phyloP scores from a whole-genome alignment of 371 early-diverging fungal species.

The Phascolomyces articulosus region DNA sequence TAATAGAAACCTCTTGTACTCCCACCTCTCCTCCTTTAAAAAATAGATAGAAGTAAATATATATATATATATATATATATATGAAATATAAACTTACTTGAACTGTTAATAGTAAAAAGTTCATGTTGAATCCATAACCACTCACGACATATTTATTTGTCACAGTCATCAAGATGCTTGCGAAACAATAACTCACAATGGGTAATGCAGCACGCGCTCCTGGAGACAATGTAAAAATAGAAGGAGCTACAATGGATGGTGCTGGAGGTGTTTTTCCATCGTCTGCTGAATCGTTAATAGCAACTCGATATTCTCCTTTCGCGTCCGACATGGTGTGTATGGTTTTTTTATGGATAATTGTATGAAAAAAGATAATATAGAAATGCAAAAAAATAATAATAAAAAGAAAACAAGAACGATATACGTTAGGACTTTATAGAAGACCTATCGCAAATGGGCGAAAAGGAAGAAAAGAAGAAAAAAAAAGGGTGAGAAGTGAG shows the following conservation, averaged over 20 bases:
- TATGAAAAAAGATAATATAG: no score
- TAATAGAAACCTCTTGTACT: no score
- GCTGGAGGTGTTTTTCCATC: slow-evolving; percentile 12
- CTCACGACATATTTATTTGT: slow-evolving; percentile 96
- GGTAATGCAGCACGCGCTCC: slow-evolving; percentile 57
- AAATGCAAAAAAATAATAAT: no score
- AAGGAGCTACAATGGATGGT: slow-evolving; percentile 35
- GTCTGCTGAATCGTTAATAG: slow-evolving; percentile 13
- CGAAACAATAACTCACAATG: slow-evolving; percentile 86
- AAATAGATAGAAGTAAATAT: not conserved
- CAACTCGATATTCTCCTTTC: slow-evolving; percentile 28
- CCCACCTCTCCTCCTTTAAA: slow-evolving; percentile 6
- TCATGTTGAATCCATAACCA: slow-evolving; percentile 85
- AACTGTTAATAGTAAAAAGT: slow-evolving; percentile 87
- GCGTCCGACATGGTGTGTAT: slow-evolving; percentile 18
- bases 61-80: no score
- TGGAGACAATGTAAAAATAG: slow-evolving; percentile 43
- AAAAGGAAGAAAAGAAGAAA: slow-evolving; percentile 3
- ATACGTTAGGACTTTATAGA: not conserved
- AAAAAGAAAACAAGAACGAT: not conserved
- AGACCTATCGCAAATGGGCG: no score
- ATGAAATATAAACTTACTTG: slow-evolving; percentile 77
- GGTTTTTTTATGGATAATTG: no score
- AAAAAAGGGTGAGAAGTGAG: no score
- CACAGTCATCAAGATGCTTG: slow-evolving; percentile 95